A percentile compares a stretch with the other conserved stretches of the same genome.
phyloP scores from a whole-genome alignment of 1,139 yeast species.

The Taphrina deformans region DNA sequence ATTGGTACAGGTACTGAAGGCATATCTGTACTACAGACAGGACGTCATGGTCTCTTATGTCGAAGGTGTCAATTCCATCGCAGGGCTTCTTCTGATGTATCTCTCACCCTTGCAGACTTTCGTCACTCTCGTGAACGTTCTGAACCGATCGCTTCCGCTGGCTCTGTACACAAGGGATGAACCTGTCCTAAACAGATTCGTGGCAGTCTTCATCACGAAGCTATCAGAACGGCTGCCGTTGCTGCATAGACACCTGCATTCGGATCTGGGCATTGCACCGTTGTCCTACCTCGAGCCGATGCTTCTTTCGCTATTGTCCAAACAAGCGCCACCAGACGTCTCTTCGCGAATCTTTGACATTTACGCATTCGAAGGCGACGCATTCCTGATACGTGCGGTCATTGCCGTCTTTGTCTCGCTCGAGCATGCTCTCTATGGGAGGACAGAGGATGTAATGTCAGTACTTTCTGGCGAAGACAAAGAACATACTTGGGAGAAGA shows the following conservation, averaged over 20 bases:
- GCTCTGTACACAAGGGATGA: constrained; percentile 45
- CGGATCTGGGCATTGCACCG: constrained; percentile 46
- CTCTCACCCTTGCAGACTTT: constrained; percentile 50
- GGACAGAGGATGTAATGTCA: constrained; percentile 51
- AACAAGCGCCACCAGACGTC: constrained; percentile 46
- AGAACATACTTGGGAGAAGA: constrained; percentile 24
- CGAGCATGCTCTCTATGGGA: constrained; percentile 58
- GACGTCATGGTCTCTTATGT: constrained; percentile 42
- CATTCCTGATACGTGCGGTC: constrained; percentile 53
- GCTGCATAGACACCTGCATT: constrained; percentile 55
- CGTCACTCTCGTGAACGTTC: constrained; percentile 51
- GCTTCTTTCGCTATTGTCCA: constrained; percentile 46
- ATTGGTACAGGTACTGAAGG: constrained; percentile 44
- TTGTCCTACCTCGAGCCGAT: constrained; percentile 47
- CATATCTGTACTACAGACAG: constrained; percentile 44
- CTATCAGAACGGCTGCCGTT: constrained; percentile 52
- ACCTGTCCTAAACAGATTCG: constrained; percentile 44
- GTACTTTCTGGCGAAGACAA: constrained; percentile 39
- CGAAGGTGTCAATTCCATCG: constrained; percentile 43
- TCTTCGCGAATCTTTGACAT: constrained; percentile 55
- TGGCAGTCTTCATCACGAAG: constrained; percentile 53
- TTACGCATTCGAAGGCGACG: constrained; percentile 62
- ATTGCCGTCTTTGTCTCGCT: constrained; percentile 55
- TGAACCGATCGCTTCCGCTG: constrained; percentile 46
- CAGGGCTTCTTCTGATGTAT: constrained; percentile 51